phyloP scores from a whole-genome alignment of 1,139 yeast genomes.

The Lodderomyces metapsilosis region DNA sequence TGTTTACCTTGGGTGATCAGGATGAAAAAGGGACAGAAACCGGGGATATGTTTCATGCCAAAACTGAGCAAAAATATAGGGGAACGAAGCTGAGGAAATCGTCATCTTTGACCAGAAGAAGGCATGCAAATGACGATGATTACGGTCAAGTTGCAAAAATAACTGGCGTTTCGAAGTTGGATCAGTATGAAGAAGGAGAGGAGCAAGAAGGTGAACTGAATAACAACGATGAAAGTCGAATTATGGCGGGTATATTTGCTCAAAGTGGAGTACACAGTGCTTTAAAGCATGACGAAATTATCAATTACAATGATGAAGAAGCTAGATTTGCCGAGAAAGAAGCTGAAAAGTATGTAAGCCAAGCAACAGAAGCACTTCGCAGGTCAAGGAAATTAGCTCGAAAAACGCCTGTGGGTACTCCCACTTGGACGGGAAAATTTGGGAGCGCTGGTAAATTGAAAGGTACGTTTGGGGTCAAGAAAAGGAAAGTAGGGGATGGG shows the following conservation, averaged over 20 bases:
- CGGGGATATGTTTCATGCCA: conserved; percentile 62
- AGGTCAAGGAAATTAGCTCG: conserved; percentile 67
- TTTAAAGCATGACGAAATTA: conserved; percentile 74
- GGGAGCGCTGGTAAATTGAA: conserved; percentile 69
- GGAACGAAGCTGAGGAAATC: conserved; percentile 28
- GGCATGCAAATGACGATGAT: conserved; percentile 51
- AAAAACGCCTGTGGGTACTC: conserved; percentile 70
- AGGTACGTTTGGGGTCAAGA: conserved; percentile 23
- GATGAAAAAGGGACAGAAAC: conserved; percentile 66
- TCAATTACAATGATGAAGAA: conserved; percentile 50
- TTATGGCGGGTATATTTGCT: conserved; percentile 75
- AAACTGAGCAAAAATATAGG: conserved; percentile 40
- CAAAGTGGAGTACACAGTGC: conserved; percentile 74
- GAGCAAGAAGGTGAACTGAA: too few relatives aligned
- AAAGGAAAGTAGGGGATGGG: conserved; percentile 8
- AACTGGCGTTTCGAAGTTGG: conserved; percentile 55
- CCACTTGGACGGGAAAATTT: conserved; percentile 95
- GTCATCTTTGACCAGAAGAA: conserved; percentile 22
- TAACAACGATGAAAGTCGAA: conserved; percentile 40
- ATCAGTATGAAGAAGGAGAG: conserved; percentile 45
- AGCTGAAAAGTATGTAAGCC: conserved; percentile 72
- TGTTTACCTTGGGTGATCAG: conserved; percentile 79
- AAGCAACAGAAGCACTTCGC: conserved; percentile 72
- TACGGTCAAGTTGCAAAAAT: conserved; percentile 52
- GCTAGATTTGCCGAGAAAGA: conserved; percentile 65